phyloP scores from a whole-genome alignment of 306 rosid genomes.

The Vigna radiata region DNA sequence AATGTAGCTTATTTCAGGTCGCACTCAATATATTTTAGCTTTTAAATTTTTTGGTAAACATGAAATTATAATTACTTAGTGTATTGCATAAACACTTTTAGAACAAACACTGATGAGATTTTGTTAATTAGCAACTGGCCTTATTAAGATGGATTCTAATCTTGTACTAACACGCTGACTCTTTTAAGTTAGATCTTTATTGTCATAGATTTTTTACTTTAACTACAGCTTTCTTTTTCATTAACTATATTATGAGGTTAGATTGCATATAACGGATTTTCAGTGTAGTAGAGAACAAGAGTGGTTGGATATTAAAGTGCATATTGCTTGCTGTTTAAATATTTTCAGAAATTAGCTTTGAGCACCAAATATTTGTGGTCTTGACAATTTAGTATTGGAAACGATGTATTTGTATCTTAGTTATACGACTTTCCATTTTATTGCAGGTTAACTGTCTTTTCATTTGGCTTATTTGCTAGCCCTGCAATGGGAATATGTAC shows the following conservation, averaged over 20 bases:
- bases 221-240: background rate
- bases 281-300: background rate
- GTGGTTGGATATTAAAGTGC: background rate
- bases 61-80: background rate
- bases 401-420: constrained; percentile 8
- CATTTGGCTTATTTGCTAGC: constrained; percentile 69
- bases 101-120: background rate
- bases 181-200: background rate
- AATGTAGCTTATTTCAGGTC: background rate
- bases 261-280: background rate
- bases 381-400: constrained; percentile 14
- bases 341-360: background rate
- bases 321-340: constrained; percentile 5
- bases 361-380: background rate
- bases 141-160: background rate
- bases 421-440: constrained; percentile 23
- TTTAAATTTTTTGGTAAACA: background rate
- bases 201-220: background rate
- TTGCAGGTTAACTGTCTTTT: constrained; percentile 74
- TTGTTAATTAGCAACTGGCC: background rate
- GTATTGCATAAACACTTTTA: background rate
- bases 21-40: background rate
- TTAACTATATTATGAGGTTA: constrained; percentile 6
- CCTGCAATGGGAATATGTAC: constrained; percentile 71
- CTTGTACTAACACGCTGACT: background rate